Evolutionary conservation across 345 rosid genomes (phyloP), one percentile per base, ranked within the genome.

Genomic region (Isatis tinctoria): DNA sequence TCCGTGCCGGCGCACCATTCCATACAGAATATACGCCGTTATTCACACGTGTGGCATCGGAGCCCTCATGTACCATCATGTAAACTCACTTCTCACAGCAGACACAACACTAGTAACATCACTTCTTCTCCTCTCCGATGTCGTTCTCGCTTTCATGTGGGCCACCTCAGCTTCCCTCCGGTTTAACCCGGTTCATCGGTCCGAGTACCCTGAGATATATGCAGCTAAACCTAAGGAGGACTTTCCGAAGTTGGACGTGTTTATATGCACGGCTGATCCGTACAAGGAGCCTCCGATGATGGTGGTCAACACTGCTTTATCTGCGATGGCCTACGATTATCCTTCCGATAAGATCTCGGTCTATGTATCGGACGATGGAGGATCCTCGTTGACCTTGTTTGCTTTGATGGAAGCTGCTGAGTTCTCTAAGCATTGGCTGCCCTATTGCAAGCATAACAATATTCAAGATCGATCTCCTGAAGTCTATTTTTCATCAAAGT

Each of bases 261-360:
- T 90, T 60, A 70, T 93, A 45, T 93, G 97, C 87, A 90, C 98
- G 10, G 96, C 98, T 30, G 97, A 90, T 78, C 98, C 98, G 0
- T 84, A 78, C 80, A 93, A 86, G 77, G 98, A 93, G 75, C 98
- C 97, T 7, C 98, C 98, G 0, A 62, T 86, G 7, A 77, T 74
- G 47, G 90, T 85, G 41, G 93, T 82, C 54, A 90, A 85, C 84
- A 89, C 98, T 1, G 89, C 84, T 7, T 77, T 93, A 59, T 93
- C 98, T 0, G 88, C 85, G 47, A 81, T 93, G 92, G 92, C 88
- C 1, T 93, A 86, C 16, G 88, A 87, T 28, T 93, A 93, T 71
- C 98, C 98, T 3, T 12, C 81, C 2, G 84, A 86, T 64, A 93
- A 86, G 82, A 27, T 89, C 20, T 84, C 97, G 10, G 82, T 93